Conservation (phyloP, 345 rosid genomes). For the Limnanthes douglasii region DNA sequence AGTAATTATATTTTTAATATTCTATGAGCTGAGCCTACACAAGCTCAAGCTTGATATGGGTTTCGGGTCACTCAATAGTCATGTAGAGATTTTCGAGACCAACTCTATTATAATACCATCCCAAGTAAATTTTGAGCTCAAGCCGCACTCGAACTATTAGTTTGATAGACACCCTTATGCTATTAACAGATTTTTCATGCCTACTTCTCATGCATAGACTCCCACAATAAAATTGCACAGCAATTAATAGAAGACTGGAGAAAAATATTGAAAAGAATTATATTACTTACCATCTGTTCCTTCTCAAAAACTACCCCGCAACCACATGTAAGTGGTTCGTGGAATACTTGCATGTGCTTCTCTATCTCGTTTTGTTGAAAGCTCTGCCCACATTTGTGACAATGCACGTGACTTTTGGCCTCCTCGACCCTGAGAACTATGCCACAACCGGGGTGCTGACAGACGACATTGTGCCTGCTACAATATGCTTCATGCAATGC, state of each 20-base stretch:
- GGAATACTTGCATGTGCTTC: constrained; percentile 85
- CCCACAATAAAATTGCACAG: not conserved
- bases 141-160: too few species aligned
- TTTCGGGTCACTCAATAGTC: too few species aligned
- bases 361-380: constrained; percentile 73
- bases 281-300: constrained; percentile 57
- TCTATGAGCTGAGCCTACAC: too few species aligned
- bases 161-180: too few species aligned
- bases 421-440: constrained; percentile 67
- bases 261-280: not conserved
- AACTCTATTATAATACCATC: too few species aligned
- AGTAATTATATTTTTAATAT: too few species aligned
- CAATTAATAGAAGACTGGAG: not conserved
- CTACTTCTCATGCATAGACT: not conserved
- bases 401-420: constrained; percentile 61
- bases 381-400: constrained; percentile 76
- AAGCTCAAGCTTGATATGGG: too few species aligned
- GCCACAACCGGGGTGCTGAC: constrained; percentile 60
- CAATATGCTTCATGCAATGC: constrained; percentile 81
- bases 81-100: too few species aligned
- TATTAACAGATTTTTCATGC: too few species aligned
- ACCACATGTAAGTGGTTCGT: constrained; percentile 68
- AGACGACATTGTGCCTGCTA: constrained; percentile 63
- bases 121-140: too few species aligned
- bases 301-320: constrained; percentile 79